phyloP scores from a whole-genome alignment of 192 early-diverging fungal species.

The Glomus cerebriforme region DNA sequence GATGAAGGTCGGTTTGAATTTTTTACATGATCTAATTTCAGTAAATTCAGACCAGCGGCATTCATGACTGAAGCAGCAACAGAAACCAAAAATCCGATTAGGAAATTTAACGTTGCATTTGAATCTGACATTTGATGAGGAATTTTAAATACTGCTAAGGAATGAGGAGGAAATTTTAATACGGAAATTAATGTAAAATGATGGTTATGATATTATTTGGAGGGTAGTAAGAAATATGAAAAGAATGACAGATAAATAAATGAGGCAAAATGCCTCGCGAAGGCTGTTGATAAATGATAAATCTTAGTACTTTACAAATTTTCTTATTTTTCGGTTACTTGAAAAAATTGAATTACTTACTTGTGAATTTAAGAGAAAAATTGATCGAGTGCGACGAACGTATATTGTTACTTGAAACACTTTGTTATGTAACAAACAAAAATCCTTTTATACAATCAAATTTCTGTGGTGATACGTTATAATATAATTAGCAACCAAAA shows the following conservation, averaged over 20 bases:
- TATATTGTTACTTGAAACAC: background rate
- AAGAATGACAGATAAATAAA: background rate
- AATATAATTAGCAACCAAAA: no score
- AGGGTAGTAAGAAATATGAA: background rate
- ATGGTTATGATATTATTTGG: background rate
- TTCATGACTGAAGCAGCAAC: slow-evolving; percentile 52
- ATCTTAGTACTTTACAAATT: background rate
- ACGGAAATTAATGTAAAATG: background rate
- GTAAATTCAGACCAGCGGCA: slow-evolving; percentile 57
- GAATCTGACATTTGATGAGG: background rate
- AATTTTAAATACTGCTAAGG: no score
- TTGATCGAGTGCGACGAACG: background rate
- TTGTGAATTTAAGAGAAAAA: background rate
- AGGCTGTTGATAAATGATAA: background rate
- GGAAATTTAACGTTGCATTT: slow-evolving; percentile 39
- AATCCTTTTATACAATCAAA: background rate
- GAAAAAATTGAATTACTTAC: background rate
- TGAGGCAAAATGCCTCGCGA: background rate
- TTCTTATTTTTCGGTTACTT: background rate
- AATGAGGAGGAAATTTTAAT: background rate
- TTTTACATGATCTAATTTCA: slow-evolving; percentile 63
- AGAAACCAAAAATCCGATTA: slow-evolving; percentile 49
- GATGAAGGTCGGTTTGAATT: slow-evolving; percentile 40
- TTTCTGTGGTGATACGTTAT: background rate
- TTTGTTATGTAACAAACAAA: background rate